Evolutionary conservation across 2,329 filamentous ascomycete species (phyloP), one percentile per base, ranked within the genome.

Genomic region (Exophiala alcalophila): DNA sequence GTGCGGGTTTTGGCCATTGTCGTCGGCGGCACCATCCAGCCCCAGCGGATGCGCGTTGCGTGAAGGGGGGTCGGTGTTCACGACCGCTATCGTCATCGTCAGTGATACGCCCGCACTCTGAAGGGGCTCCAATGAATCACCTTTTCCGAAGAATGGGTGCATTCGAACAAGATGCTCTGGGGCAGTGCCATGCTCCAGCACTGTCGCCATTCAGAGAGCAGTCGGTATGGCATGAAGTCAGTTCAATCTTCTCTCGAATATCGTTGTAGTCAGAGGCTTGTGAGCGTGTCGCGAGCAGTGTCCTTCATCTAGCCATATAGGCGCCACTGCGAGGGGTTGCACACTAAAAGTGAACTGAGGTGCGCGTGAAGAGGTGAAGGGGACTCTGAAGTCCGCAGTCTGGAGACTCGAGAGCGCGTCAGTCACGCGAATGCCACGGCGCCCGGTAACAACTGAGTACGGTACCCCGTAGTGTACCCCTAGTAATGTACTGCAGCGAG

Each of bases 71-170:
- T 39, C 24, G 34, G 38, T 26, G 20, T 18, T 26, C 21, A 32
- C 19, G 12, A 31, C 26, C 25, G 15, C 31, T 31, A 25, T 38
- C 12, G 10, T 7, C 11, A 36, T 30, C 18, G 16, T 48, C 25
- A 48, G 40, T 18, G 9, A 20, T 9, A 21, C 11, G 14, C 4
- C 8, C 7, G 12, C 11, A 16, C 28, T 28, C 14, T 29, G 27
- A 12, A 15, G 6, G 29, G n/a, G n/a, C n/a, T n/a, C n/a, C n/a
- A n/a, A n/a, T n/a, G n/a, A 27, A 38, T 52, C 40, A 69, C 67
- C 62, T 62, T 61, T 62, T 49, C 29, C 33, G 36, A 54, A 54
- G 45, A 54, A 49, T 14, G 51, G 51, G 44, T 52, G 46, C 45
- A 54, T 47, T 41, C 26, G 33, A n/a, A 28, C 21, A 21, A 21